phyloP scores from a whole-genome alignment of 495 filamentous ascomycete genomes.

The Rusavskia elegans region DNA sequence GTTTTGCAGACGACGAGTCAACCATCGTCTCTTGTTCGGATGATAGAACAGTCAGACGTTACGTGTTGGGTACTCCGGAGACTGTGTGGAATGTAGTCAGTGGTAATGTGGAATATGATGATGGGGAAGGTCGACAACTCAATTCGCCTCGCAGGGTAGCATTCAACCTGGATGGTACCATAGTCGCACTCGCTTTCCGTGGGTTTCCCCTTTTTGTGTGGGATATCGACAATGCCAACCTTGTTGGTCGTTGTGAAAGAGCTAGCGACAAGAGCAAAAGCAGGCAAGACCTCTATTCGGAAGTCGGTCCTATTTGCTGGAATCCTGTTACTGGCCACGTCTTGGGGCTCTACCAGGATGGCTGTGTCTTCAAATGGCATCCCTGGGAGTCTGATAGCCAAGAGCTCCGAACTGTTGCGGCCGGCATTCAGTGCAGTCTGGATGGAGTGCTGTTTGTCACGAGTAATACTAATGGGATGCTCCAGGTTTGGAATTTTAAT shows the following conservation, averaged over 20 bases:
- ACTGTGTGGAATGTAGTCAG: conserved; percentile 1
- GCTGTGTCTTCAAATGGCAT: conserved; percentile 17
- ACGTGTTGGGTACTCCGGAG: not conserved
- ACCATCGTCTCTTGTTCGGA: conserved; percentile 6
- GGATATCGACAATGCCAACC: not conserved
- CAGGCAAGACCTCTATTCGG: conserved; percentile 8
- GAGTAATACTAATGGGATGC: conserved; percentile 8
- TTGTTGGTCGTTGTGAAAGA: conserved; percentile 8
- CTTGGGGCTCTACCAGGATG: conserved; percentile 14
- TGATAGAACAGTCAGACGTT: not conserved
- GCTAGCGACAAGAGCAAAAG: not conserved
- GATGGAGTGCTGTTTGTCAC: conserved; percentile 16
- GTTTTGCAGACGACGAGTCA: conserved; percentile 5
- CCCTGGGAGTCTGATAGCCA: conserved; percentile 4
- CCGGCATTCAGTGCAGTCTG: conserved; percentile 11
- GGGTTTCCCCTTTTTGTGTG: conserved; percentile 8
- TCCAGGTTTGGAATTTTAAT: conserved; percentile 13
- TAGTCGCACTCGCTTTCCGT: conserved; percentile 9
- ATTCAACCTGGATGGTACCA: conserved; percentile 6
- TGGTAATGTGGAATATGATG: not conserved
- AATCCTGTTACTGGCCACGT: conserved; percentile 11
- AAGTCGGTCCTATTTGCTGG: conserved; percentile 12
- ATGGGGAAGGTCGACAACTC: not conserved
- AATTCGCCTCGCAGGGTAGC: conserved; percentile 5
- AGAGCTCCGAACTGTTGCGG: not conserved